Base-by-base conservation (phyloP, 2,329 filamentous ascomycete species). In the Trichoderma gracile region DNA sequence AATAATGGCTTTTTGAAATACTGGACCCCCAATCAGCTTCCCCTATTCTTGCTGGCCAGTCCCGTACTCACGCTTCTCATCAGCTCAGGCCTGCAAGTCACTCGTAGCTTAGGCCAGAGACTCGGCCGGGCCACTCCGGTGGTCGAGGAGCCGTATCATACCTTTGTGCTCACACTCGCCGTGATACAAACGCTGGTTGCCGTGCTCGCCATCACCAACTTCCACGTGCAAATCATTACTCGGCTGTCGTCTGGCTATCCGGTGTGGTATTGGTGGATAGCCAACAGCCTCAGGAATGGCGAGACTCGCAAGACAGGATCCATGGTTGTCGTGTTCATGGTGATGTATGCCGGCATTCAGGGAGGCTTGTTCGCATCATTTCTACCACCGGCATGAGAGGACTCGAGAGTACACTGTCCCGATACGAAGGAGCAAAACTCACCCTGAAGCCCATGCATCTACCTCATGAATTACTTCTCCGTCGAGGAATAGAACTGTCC, bases 141-240 rank as follows among this genome's bases (percentile, higher is more conserved):
- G 23, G 52, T 67, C 19, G 58, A 66, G 15, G 57, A 70, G 25
- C 12, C 45, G 3, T 67, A 66, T 17, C 69, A 69, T 6, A 47
- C 70, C 5, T 71, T 86, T 10, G 69, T 86, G 7, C 77, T 76
- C 30, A 84, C 85, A 23, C 80, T 97, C 66, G 92, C 92, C 1
- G 77, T 88, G 3, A 84, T 86, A 4, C 94, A 99, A 75, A 76
- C 90, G 1, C 64, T 93, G 3, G 80, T 99, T 19, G 88, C 89
- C 1, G 66, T 85, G 2, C 76, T 94, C 65, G 91, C 92, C 21
- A 76, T 93, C 21, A 92, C 89, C 14, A 92, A 81, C 67, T 96
- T 96, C 73, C 95, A 99, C 73, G 90, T 97, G 27, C 95, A 99
- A 77, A 96, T 99, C 69, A 89, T 98, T 71, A 96, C 90, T 50